These are phyloP conservation scores for Cladosporium sp. DNA, from an alignment of 2,329 filamentous ascomycete species.

Conservation along the genomic window DNA sequence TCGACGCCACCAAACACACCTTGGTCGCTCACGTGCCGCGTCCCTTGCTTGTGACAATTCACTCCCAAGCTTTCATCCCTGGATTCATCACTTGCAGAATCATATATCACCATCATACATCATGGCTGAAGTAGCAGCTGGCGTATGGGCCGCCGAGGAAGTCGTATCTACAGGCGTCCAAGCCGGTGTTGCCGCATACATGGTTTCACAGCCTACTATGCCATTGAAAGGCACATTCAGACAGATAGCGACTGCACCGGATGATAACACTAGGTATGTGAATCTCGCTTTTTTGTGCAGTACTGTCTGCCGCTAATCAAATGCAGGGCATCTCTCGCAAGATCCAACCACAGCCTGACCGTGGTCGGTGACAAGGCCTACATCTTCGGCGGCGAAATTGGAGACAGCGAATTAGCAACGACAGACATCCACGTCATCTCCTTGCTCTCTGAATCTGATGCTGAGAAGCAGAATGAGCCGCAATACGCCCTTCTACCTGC, in stretches of 20 bases:
- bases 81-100: not conserved
- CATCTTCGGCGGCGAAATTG: slow-evolving; percentile 46
- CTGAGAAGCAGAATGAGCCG: slow-evolving; percentile 34
- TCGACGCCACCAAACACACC: slow-evolving; percentile 2
- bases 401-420: slow-evolving; percentile 39
- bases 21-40: slow-evolving; percentile 3
- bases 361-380: slow-evolving; percentile 46
- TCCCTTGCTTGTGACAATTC: slow-evolving; percentile 13
- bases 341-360: slow-evolving; percentile 42
- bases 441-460: slow-evolving; percentile 28
- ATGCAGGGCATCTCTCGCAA: slow-evolving; percentile 31
- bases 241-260: slow-evolving; percentile 41
- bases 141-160: slow-evolving; percentile 42
- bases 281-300: not conserved
- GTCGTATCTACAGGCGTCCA: slow-evolving; percentile 42
- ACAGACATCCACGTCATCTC: slow-evolving; percentile 47
- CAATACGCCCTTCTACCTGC: slow-evolving; percentile 48
- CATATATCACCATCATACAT: not conserved
- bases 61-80: slow-evolving; percentile 1
- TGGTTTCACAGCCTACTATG: slow-evolving; percentile 44
- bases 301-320: not conserved
- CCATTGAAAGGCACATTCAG: slow-evolving; percentile 45
- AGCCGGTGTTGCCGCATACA: slow-evolving; percentile 43
- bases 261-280: slow-evolving; percentile 35
- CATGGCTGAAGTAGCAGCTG: slow-evolving; percentile 45